Evolutionary conservation across 2,329 filamentous ascomycete species (phyloP).

Genomic region (Fusarium mundagurra): DNA sequence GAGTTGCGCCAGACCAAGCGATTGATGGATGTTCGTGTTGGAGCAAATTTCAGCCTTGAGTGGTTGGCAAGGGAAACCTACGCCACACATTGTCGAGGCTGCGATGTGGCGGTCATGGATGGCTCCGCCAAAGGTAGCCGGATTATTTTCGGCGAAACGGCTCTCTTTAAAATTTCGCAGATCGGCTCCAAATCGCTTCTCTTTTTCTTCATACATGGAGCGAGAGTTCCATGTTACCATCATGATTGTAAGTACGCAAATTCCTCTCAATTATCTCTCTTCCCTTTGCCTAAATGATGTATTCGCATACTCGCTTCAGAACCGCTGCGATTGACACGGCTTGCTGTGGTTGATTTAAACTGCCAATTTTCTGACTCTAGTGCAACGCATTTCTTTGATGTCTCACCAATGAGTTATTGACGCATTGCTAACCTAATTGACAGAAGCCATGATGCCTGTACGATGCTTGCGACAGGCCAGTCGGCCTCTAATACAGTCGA

Average conservation of each 20-base stretch:
- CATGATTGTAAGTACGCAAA: constrained; percentile 52
- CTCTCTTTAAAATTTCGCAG: constrained; percentile 35
- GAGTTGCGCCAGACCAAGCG: constrained; percentile 39
- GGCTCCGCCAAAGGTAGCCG: background rate
- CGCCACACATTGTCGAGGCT: constrained; percentile 29
- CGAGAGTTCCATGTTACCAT: constrained; percentile 46
- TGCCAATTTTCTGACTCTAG: constrained; percentile 52
- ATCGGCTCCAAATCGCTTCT: constrained; percentile 4
- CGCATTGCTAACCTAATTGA: constrained; percentile 32
- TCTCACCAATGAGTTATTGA: constrained; percentile 4
- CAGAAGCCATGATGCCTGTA: constrained; percentile 51
- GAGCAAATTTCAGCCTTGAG: constrained; percentile 49
- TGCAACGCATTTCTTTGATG: constrained; percentile 17
- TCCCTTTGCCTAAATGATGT: constrained; percentile 51
- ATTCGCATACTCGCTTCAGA: constrained; percentile 57
- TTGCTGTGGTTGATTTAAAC: constrained; percentile 56
- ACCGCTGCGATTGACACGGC: constrained; percentile 62
- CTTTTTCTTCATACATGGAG: constrained; percentile 41
- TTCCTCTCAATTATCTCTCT: background rate
- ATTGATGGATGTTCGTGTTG: constrained; percentile 41
- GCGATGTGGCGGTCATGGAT: background rate
- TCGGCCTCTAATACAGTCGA: constrained; percentile 40
- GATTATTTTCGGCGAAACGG: constrained; percentile 33
- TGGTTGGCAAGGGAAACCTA: constrained; percentile 36
- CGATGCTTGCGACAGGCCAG: constrained; percentile 51